Conservation (phyloP, 805 yeast genomes). For the Teunomyces cretensis region DNA sequence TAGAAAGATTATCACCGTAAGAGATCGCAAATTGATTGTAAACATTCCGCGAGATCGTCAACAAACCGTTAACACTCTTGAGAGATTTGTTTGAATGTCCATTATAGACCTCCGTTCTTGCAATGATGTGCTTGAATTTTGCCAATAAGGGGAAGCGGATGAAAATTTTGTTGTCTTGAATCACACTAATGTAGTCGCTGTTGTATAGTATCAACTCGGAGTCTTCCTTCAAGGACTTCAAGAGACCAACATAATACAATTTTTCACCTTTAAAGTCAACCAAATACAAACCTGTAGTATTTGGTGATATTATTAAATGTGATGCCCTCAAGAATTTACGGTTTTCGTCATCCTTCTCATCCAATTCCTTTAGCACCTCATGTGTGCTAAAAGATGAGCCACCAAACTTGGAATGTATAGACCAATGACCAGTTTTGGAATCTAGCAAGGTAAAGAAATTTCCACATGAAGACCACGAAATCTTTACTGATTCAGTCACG, state of each 20-base stretch:
- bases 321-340: conserved; percentile 26
- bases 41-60: conserved; percentile 22
- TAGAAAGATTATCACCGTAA: conserved; percentile 25
- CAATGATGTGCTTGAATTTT: conserved; percentile 25
- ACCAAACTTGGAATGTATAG: conserved; percentile 35
- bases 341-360: conserved; percentile 12
- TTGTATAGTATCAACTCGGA: conserved; percentile 20
- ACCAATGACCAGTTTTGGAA: conserved; percentile 26
- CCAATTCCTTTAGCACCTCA: conserved; percentile 21
- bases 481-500: background rate
- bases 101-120: conserved; percentile 19
- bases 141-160: conserved; percentile 32
- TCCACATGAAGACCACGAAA: conserved; percentile 40
- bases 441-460: conserved; percentile 25
- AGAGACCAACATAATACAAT: conserved; percentile 23
- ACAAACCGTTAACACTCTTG: conserved; percentile 20
- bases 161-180: conserved; percentile 17
- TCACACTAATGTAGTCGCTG: conserved; percentile 25
- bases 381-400: conserved; percentile 26
- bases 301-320: conserved; percentile 23
- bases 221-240: conserved; percentile 5
- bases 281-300: conserved; percentile 20
- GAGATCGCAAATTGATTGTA: conserved; percentile 28
- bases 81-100: conserved; percentile 15
- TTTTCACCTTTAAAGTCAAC: conserved; percentile 15